Percentiles rank a stretch among this genome's conserved stretches.
Evolutionary conservation across 306 rosid genomes (phyloP).

Genomic region (Cotoneaster glaucophyllus): DNA sequence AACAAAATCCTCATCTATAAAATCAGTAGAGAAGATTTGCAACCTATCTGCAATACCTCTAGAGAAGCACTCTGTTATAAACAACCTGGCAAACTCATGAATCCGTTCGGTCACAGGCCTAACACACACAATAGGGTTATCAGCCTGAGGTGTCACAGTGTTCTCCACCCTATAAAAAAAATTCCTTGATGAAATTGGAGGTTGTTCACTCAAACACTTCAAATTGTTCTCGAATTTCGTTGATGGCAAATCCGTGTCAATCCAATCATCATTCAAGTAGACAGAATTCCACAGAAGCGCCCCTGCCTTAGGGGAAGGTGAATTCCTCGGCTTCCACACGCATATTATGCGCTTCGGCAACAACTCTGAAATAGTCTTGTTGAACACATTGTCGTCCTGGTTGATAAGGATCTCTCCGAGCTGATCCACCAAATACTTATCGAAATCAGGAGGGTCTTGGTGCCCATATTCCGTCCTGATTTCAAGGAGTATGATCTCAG

Average conservation of each 20-base stretch:
- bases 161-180: constrained; percentile 88
- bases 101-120: constrained; percentile 69
- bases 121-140: constrained; percentile 67
- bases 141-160: constrained; percentile 66
- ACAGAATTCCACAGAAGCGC: constrained; percentile 51
- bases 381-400: constrained; percentile 61
- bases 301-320: constrained; percentile 50
- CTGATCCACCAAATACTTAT: constrained; percentile 40
- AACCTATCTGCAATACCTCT: constrained; percentile 43
- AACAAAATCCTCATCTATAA: constrained; percentile 72
- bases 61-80: constrained; percentile 50
- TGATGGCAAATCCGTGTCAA: constrained; percentile 77
- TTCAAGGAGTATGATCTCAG: constrained; percentile 72
- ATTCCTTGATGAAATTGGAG: constrained; percentile 48
- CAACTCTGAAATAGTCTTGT: constrained; percentile 51
- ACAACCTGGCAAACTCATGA: constrained; percentile 55
- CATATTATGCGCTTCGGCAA: constrained; percentile 68
- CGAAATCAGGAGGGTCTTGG: constrained; percentile 70
- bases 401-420: constrained; percentile 55
- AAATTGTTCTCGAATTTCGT: constrained; percentile 73
- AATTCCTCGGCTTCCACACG: constrained; percentile 77
- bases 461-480: constrained; percentile 75
- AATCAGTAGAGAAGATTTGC: constrained; percentile 75
- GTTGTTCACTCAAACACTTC: constrained; percentile 60
- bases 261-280: constrained; percentile 69